These are phyloP conservation scores for Panellus pusillus DNA, from an alignment of 768 basidiomycete genomes.

Conservation along the genomic window DNA sequence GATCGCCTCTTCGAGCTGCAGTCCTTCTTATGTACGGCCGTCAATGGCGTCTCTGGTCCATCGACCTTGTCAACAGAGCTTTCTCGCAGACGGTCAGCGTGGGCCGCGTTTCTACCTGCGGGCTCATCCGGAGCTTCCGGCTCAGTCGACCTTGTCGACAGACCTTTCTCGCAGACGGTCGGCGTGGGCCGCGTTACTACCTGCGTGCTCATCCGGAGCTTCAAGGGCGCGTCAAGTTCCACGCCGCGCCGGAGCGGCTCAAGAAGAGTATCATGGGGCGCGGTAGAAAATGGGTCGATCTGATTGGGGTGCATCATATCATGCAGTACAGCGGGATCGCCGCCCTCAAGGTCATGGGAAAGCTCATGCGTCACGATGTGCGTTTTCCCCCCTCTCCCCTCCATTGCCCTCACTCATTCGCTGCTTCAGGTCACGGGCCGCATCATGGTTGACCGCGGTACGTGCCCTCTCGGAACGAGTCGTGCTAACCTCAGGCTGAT, in stretches of 20 bases:
- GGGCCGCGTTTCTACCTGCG: constrained; percentile 39
- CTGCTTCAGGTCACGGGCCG: constrained; percentile 48
- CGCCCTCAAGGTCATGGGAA: constrained; percentile 35
- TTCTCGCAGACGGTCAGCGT: constrained; percentile 35
- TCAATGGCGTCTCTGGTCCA: constrained; percentile 39
- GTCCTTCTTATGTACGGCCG: constrained; percentile 35
- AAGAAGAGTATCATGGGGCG: constrained; percentile 41
- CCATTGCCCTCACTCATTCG: background rate
- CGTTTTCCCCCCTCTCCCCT: constrained; percentile 14
- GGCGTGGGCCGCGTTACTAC: constrained; percentile 42
- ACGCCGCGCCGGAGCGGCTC: constrained; percentile 44
- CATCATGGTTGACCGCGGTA: constrained; percentile 62
- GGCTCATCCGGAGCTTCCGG: constrained; percentile 44
- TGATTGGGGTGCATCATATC: constrained; percentile 59
- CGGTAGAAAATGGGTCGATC: constrained; percentile 56
- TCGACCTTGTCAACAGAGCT: constrained; percentile 48
- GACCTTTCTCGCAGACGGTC: constrained; percentile 31
- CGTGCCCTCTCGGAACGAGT: constrained; percentile 2
- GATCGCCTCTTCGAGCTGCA: constrained; percentile 49
- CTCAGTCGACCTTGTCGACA: constrained; percentile 53
- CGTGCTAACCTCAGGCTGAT: background rate
- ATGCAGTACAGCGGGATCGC: constrained; percentile 57
- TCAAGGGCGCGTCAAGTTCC: constrained; percentile 55
- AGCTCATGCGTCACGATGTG: constrained; percentile 52
- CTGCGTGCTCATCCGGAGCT: constrained; percentile 39